These are phyloP conservation scores for Pseudocercospora musae DNA, from an alignment of 2,329 filamentous ascomycete species.

Conservation along the genomic window DNA sequence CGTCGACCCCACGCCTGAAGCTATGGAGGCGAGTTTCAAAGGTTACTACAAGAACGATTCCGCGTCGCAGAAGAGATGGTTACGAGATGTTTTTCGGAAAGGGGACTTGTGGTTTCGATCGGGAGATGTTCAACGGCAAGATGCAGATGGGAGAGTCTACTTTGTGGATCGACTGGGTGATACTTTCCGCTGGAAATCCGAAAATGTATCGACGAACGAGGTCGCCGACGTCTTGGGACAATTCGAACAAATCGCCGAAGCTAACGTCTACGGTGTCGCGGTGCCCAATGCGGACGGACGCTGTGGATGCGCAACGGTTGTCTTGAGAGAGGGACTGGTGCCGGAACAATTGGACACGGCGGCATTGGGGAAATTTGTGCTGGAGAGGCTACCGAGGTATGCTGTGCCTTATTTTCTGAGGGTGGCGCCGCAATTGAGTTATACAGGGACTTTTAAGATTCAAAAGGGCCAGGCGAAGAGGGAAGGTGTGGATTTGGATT, in stretches of 20 bases:
- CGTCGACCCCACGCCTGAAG: constrained; percentile 52
- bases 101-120: constrained; percentile 83
- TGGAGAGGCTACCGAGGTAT: constrained; percentile 62
- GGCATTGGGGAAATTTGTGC: constrained; percentile 60
- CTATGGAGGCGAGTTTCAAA: constrained; percentile 64
- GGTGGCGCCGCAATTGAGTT: constrained; percentile 58
- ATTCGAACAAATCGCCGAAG: constrained; percentile 66
- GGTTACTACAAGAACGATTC: constrained; percentile 74
- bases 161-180: constrained; percentile 77
- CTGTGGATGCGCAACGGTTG: constrained; percentile 73
- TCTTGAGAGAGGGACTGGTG: constrained; percentile 52
- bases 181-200: constrained; percentile 74
- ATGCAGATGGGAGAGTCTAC: constrained; percentile 67
- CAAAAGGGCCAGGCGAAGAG: constrained; percentile 70
- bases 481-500: constrained; percentile 67
- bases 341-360: constrained; percentile 48
- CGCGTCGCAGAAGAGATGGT: constrained; percentile 69
- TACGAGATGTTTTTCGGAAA: constrained; percentile 66
- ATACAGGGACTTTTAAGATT: constrained; percentile 85
- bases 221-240: constrained; percentile 69
- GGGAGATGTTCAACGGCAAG: constrained; percentile 71
- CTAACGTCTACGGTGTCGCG: constrained; percentile 80
- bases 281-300: constrained; percentile 79
- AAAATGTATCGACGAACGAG: constrained; percentile 51
- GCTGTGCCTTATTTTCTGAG: constrained; percentile 76